Conservation (phyloP, 2,329 filamentous ascomycete species). For the Alternaria angustiovoidea region DNA sequence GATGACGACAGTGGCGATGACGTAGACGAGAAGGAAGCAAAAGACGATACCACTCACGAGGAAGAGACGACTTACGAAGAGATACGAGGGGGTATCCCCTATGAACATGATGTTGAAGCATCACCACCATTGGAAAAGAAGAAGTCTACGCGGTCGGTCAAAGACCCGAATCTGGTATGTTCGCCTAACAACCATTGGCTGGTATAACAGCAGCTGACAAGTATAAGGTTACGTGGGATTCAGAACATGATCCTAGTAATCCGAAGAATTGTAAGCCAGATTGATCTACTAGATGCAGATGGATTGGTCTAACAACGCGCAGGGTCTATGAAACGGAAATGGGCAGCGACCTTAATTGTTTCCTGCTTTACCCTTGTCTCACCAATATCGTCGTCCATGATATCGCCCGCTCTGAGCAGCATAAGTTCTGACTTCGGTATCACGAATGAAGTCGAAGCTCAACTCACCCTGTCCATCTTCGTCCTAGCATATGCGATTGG, state of each 20-base stretch:
- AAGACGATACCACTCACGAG: slow-evolving; percentile 17
- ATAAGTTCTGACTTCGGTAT: slow-evolving; percentile 48
- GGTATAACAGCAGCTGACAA: slow-evolving; percentile 11
- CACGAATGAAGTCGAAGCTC: slow-evolving; percentile 39
- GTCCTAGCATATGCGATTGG: slow-evolving; percentile 53
- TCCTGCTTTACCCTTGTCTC: slow-evolving; percentile 54
- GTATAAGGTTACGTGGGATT: slow-evolving; percentile 55
- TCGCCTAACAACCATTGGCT: not conserved
- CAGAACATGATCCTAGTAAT: slow-evolving; percentile 55
- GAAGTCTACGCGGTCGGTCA: slow-evolving; percentile 33
- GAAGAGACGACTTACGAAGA: slow-evolving; percentile 35
- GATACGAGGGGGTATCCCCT: slow-evolving; percentile 37
- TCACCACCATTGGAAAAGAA: slow-evolving; percentile 34
- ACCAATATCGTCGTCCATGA: slow-evolving; percentile 52
- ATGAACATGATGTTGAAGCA: slow-evolving; percentile 44
- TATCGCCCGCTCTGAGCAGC: slow-evolving; percentile 45
- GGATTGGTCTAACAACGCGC: not conserved
- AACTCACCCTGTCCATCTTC: slow-evolving; percentile 51
- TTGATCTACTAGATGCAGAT: not conserved
- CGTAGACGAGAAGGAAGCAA: slow-evolving; percentile 18
- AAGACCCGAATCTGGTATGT: slow-evolving; percentile 46
- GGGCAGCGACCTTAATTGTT: slow-evolving; percentile 56
- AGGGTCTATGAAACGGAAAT: slow-evolving; percentile 50
- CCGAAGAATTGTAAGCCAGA: slow-evolving; percentile 37
- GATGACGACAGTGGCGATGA: slow-evolving; percentile 20